These are phyloP conservation scores for Heliamphora exappendiculata DNA, from an alignment of 148 eudicot genomes.

Conservation along the genomic window DNA sequence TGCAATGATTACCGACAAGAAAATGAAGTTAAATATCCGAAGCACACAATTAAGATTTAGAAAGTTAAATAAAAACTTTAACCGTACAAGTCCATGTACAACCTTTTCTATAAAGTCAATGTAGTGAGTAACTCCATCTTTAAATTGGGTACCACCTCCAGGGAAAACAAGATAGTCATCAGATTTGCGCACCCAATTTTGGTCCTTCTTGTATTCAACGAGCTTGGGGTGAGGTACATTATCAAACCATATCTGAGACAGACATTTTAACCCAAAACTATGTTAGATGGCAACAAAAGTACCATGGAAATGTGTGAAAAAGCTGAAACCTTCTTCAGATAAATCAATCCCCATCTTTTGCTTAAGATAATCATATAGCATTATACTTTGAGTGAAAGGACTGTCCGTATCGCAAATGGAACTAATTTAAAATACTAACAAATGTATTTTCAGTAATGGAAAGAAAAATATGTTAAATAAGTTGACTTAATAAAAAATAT, in stretches of 20 bases:
- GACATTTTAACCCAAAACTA: not conserved
- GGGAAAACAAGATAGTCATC: constrained; percentile 84
- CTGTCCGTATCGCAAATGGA: not conserved
- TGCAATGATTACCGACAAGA: not conserved
- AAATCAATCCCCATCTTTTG: not conserved
- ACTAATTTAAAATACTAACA: not conserved
- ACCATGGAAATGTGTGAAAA: not conserved
- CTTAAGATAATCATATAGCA: not conserved
- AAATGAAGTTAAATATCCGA: not conserved
- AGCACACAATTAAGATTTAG: not conserved
- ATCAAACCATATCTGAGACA: constrained; percentile 73
- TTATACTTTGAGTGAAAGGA: not conserved
- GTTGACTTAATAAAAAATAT: not conserved
- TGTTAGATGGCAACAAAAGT: not conserved
- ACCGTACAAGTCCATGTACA: not conserved
- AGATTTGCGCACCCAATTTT: constrained; percentile 77
- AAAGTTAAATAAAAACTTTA: not conserved
- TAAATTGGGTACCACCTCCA: constrained; percentile 98
- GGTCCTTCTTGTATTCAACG: constrained; percentile 96
- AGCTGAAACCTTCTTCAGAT: not conserved
- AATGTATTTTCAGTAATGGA: too few species aligned
- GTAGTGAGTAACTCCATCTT: constrained; percentile 74
- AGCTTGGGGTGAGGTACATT: constrained; percentile 99
- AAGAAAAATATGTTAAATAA: not conserved
- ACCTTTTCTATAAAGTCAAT: constrained; percentile 77